Conservation (phyloP, 345 rosid species). For the Populus euphratica region DNA sequence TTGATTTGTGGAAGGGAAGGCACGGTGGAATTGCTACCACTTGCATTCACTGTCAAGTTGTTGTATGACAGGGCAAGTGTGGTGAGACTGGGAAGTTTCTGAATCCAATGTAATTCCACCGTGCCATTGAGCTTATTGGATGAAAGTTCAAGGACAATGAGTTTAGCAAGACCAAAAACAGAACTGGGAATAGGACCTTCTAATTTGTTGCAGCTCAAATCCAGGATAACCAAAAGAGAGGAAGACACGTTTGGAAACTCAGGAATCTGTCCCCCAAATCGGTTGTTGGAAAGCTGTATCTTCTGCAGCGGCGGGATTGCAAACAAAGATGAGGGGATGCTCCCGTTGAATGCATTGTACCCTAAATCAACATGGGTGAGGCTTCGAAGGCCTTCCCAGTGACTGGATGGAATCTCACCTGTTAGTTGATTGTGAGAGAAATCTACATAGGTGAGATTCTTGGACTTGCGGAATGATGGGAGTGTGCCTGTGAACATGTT, state of each 20-base stretch:
- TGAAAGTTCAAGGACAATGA: constrained; percentile 29
- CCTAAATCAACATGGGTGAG: constrained; percentile 30
- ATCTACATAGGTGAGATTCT: constrained; percentile 23
- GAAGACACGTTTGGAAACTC: not conserved
- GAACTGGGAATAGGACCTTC: constrained; percentile 25
- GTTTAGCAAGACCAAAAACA: constrained; percentile 19
- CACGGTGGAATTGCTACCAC: not conserved
- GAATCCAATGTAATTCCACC: constrained; percentile 16
- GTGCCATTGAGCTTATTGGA: constrained; percentile 48
- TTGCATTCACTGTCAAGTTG: constrained; percentile 19
- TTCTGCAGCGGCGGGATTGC: constrained; percentile 13
- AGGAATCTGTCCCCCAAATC: constrained; percentile 17
- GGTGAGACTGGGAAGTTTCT: constrained; percentile 22
- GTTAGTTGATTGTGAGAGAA: constrained; percentile 28
- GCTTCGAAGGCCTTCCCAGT: constrained; percentile 25
- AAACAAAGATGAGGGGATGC: constrained; percentile 25
- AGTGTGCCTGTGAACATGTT: constrained; percentile 33
- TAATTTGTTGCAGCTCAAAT: constrained; percentile 40
- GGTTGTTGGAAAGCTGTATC: constrained; percentile 28
- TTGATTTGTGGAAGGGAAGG: constrained; percentile 6
- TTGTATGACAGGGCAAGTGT: constrained; percentile 39
- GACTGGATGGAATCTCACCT: constrained; percentile 21
- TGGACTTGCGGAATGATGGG: constrained; percentile 23
- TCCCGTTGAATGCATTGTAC: constrained; percentile 33
- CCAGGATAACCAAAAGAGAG: constrained; percentile 22